These are phyloP conservation scores for Dactylis glomerata DNA, from an alignment of 176 grass and related monocot species.

Conservation along the genomic window DNA sequence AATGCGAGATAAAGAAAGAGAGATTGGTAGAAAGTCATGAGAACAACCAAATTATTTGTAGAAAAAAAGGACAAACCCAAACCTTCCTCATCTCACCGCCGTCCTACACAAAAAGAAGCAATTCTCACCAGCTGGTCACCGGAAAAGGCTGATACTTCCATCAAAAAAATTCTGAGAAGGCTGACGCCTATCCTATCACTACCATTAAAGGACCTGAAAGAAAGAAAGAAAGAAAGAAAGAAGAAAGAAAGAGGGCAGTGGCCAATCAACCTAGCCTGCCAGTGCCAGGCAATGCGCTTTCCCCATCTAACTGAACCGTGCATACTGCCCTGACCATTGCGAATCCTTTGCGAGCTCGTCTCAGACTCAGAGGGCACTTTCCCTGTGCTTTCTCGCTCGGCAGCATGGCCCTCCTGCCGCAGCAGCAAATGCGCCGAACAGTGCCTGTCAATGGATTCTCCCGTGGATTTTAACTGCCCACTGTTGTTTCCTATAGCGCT, in stretches of 20 bases:
- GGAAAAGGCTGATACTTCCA: neutral
- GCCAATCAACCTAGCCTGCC: neutral
- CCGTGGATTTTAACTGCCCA: constrained; percentile 44
- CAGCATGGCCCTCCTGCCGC: constrained; percentile 8
- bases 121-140: neutral
- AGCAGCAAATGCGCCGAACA: constrained; percentile 19
- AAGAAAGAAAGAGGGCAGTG: neutral
- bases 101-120: neutral
- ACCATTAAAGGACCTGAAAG: neutral
- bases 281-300: constrained; percentile 35
- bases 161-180: constrained; percentile 26
- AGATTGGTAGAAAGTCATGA: too few relatives aligned
- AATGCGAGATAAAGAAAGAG: too few relatives aligned
- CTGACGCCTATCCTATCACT: neutral
- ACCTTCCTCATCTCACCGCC: neutral
- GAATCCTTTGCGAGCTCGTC: constrained; percentile 32
- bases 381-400: neutral
- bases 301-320: constrained; percentile 43
- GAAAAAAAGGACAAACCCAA: neutral
- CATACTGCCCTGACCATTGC: constrained; percentile 25
- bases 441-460: constrained; percentile 43
- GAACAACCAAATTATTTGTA: neutral
- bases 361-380: neutral
- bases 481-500: neutral
- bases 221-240: constrained; percentile 30